Evolutionary conservation across 2,329 filamentous ascomycete genomes (phyloP).

Genomic region (Fusarium tanahbumbuense): DNA sequence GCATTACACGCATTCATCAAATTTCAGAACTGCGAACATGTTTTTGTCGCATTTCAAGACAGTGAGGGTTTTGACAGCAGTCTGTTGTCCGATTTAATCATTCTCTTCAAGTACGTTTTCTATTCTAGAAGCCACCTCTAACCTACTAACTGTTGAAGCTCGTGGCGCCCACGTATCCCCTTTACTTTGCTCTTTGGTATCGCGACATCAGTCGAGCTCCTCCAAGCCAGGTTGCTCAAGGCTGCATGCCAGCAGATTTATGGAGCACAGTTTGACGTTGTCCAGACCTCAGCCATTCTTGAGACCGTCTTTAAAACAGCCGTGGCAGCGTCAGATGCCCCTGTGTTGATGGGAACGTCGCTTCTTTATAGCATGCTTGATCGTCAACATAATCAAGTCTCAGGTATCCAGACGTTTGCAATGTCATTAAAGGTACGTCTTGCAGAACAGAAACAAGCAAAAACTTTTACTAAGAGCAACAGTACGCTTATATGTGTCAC

Average conservation of each 20-base stretch:
- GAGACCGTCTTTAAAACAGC: constrained; percentile 77
- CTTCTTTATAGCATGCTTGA: constrained; percentile 74
- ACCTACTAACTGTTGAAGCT: constrained; percentile 53
- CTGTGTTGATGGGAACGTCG: constrained; percentile 71
- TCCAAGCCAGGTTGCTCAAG: constrained; percentile 79
- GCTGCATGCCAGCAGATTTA: constrained; percentile 74
- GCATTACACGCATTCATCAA: constrained; percentile 72
- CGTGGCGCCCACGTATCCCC: constrained; percentile 79
- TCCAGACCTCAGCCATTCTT: constrained; percentile 76
- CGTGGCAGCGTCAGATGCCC: constrained; percentile 67
- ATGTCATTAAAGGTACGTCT: constrained; percentile 72
- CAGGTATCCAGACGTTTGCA: constrained; percentile 78
- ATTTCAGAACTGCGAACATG: constrained; percentile 64
- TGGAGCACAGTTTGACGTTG: constrained; percentile 81
- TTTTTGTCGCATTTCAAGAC: constrained; percentile 81
- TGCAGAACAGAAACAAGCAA: background rate
- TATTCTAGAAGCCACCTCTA: background rate
- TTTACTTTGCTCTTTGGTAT: constrained; percentile 83
- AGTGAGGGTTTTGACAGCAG: constrained; percentile 82
- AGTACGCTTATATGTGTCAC: constrained; percentile 89
- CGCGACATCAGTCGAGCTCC: constrained; percentile 82
- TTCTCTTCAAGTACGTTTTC: constrained; percentile 70
- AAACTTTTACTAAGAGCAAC: constrained; percentile 27
- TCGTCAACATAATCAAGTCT: constrained; percentile 80
- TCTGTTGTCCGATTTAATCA: constrained; percentile 77